A percentile compares a stretch with the other conserved stretches of the same genome.
phyloP scores from a whole-genome alignment of 2,329 filamentous ascomycete species.

The Trichoderma breve region DNA sequence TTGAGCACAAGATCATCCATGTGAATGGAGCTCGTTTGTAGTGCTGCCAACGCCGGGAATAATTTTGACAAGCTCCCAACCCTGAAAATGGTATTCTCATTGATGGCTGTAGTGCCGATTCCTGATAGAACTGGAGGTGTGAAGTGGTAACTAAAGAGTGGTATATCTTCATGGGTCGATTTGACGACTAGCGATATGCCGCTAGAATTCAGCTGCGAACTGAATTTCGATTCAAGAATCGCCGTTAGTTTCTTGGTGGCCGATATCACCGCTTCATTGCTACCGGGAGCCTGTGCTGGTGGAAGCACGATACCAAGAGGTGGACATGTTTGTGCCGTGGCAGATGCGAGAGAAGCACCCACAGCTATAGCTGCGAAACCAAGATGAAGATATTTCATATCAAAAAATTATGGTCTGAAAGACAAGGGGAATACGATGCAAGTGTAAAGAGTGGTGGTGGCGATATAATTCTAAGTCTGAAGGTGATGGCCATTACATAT shows the following conservation, averaged over 20 bases:
- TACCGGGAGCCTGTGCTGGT: not conserved
- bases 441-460: not conserved
- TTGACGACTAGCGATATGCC: not conserved
- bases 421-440: not conserved
- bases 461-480: not conserved
- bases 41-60: conserved; percentile 33
- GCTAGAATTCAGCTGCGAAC: not conserved
- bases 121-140: conserved; percentile 16
- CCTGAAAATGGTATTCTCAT: conserved; percentile 35
- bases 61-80: conserved; percentile 38
- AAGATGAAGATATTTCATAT: not conserved
- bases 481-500: not conserved
- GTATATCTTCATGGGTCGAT: not conserved
- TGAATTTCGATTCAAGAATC: not conserved
- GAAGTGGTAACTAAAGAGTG: not conserved
- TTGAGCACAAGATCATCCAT: not conserved
- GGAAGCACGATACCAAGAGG: not conserved
- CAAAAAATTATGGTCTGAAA: not conserved
- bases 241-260: not conserved
- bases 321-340: not conserved
- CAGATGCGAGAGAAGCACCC: not conserved
- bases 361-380: not conserved
- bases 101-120: conserved; percentile 27
- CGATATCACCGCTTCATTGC: not conserved
- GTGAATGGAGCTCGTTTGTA: conserved; percentile 28